Conservation (phyloP, 2,329 filamentous ascomycete genomes). For the Pestalotiopsis sp. region DNA sequence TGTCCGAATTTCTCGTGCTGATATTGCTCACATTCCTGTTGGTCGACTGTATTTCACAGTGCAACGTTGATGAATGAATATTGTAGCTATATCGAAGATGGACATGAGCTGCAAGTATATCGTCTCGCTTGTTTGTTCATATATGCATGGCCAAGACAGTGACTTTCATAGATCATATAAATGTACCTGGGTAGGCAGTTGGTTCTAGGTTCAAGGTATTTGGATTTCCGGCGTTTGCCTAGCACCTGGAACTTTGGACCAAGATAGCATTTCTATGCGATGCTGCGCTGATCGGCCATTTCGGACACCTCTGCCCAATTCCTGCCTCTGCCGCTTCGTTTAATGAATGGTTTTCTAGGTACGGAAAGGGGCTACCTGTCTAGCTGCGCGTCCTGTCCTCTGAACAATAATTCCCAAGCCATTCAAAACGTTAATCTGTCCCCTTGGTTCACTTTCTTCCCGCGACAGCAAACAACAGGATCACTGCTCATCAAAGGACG, state of each 20-base stretch:
- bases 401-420: neutral
- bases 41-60: neutral
- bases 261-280: neutral
- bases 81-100: too few species aligned
- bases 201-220: too few species aligned
- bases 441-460: constrained; percentile 1
- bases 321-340: neutral
- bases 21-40: neutral
- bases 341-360: neutral
- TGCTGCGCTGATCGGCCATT: neutral
- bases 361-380: neutral
- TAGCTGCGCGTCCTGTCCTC: neutral
- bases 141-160: too few species aligned
- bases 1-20: neutral
- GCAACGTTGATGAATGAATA: neutral
- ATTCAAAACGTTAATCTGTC: constrained; percentile 1
- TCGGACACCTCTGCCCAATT: neutral
- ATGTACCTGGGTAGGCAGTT: too few species aligned
- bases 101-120: too few species aligned
- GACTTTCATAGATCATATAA: too few species aligned
- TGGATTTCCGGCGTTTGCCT: too few species aligned
- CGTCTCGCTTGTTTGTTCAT: too few species aligned
- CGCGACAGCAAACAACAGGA: neutral
- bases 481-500: neutral
- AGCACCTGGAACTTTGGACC: too few species aligned